Evolutionary conservation across 805 yeast genomes (phyloP).

Genomic region (Candida sphagnicola): DNA sequence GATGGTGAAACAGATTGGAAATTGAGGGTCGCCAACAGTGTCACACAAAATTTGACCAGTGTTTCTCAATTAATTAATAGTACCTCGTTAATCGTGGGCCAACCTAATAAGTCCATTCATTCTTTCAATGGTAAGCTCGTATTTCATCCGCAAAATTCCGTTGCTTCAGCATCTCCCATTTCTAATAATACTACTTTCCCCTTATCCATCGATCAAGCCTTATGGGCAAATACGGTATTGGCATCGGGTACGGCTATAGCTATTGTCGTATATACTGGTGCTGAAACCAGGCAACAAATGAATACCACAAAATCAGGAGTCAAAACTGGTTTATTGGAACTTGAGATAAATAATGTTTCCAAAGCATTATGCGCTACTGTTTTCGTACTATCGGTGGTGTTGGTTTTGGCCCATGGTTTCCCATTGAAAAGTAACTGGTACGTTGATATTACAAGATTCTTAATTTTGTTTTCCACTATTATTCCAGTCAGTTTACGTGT

Average conservation of each 20-base stretch:
- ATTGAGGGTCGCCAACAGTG: slow-evolving; percentile 68
- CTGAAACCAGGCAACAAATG: slow-evolving; percentile 91
- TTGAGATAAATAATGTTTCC: slow-evolving; percentile 85
- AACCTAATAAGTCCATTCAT: slow-evolving; percentile 84
- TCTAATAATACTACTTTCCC: slow-evolving; percentile 49
- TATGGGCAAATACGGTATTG: slow-evolving; percentile 97
- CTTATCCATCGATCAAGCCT: slow-evolving; percentile 80
- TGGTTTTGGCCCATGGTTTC: slow-evolving; percentile 81
- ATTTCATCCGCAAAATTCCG: slow-evolving; percentile 33
- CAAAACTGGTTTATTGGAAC: slow-evolving; percentile 83
- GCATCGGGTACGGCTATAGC: slow-evolving; percentile 94
- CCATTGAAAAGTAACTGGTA: slow-evolving; percentile 67
- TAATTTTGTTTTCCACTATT: slow-evolving; percentile 89
- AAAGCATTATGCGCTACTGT: slow-evolving; percentile 88
- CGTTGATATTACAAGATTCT: slow-evolving; percentile 82
- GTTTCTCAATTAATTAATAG: slow-evolving; percentile 51
- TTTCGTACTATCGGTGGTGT: slow-evolving; percentile 65
- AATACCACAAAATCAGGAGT: slow-evolving; percentile 86
- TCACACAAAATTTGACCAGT: slow-evolving; percentile 58
- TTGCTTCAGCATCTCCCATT: slow-evolving; percentile 15
- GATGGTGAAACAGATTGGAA: slow-evolving; percentile 99
- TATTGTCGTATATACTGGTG: slow-evolving; percentile 84
- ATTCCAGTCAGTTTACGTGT: slow-evolving; percentile 96
- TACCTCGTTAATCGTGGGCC: slow-evolving; percentile 56
- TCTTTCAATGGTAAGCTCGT: slow-evolving; percentile 72